phyloP scores from a whole-genome alignment of 2,329 filamentous ascomycete species.

The Nakataea oryzae region DNA sequence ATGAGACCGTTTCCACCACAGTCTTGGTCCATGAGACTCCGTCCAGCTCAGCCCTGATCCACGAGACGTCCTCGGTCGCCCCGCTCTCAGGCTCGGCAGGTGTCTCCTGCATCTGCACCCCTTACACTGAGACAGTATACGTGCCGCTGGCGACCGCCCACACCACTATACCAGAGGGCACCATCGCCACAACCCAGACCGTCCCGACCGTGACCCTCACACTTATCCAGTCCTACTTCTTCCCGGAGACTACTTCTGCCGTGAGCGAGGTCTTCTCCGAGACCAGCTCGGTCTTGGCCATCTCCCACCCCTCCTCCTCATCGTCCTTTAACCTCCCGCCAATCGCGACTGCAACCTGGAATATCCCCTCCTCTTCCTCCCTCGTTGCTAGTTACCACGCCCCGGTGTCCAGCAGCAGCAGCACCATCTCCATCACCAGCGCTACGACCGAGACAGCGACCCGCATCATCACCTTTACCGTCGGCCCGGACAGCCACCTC shows the following conservation, averaged over 20 bases:
- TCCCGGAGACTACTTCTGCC: not conserved
- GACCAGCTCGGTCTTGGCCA: not conserved
- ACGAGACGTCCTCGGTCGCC: not conserved
- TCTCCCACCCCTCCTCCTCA: not conserved
- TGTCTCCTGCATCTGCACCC: not conserved
- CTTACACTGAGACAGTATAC: not conserved
- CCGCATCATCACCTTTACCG: conserved; percentile 4
- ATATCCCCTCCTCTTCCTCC: no score
- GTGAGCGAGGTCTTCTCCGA: not conserved
- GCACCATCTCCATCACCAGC: conserved; percentile 2
- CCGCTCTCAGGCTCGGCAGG: not conserved
- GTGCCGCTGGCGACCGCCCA: not conserved
- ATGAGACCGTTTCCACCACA: not conserved
- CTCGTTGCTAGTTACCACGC: no score
- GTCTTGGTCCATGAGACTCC: not conserved
- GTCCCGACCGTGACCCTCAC: conserved; percentile 3
- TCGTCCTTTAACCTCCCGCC: not conserved
- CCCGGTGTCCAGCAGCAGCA: not conserved
- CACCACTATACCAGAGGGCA: not conserved
- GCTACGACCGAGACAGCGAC: conserved; percentile 12
- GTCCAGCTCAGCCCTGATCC: not conserved
- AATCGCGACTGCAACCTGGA: not conserved
- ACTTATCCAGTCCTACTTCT: not conserved
- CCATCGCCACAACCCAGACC: not conserved
- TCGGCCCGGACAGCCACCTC: not conserved